These are phyloP conservation scores for Xerocomus potaroensis DNA, from an alignment of 768 basidiomycete species.

Conservation along the genomic window DNA sequence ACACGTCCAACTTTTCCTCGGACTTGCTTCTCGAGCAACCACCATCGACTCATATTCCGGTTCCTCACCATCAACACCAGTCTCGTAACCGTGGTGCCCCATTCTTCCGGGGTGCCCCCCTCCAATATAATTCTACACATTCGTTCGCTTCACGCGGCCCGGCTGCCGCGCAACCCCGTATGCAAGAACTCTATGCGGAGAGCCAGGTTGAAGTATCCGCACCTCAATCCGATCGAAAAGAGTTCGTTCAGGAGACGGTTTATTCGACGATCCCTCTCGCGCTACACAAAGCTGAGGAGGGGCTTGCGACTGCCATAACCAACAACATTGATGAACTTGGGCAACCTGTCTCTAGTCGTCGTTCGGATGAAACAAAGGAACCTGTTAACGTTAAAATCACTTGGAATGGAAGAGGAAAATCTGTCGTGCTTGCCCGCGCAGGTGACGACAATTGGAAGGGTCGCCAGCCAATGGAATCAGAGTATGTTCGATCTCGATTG, in stretches of 20 bases:
- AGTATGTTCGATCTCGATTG: slow-evolving; percentile 40
- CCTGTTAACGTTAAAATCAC: slow-evolving; percentile 46
- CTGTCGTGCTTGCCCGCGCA: slow-evolving; percentile 65
- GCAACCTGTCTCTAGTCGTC: slow-evolving; percentile 17
- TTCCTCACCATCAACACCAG: slow-evolving; percentile 28
- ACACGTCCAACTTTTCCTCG: slow-evolving; percentile 34
- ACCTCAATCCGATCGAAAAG: slow-evolving; percentile 25
- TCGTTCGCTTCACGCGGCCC: slow-evolving; percentile 37
- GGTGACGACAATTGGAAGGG: slow-evolving; percentile 78
- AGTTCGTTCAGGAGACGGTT: slow-evolving; percentile 56
- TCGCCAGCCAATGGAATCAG: slow-evolving; percentile 56
- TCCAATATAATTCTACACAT: slow-evolving; percentile 42
- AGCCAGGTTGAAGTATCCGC: slow-evolving; percentile 31
- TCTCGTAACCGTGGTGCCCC: slow-evolving; percentile 30
- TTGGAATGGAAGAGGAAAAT: slow-evolving; percentile 63
- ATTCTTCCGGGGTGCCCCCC: slow-evolving; percentile 33
- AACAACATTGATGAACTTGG: slow-evolving; percentile 17
- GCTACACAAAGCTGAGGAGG: slow-evolving; percentile 36
- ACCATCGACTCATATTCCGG: slow-evolving; percentile 42
- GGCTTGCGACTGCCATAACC: slow-evolving; percentile 14
- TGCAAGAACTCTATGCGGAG: slow-evolving; percentile 44
- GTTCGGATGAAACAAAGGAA: slow-evolving; percentile 29
- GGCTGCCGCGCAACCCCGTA: slow-evolving; percentile 33
- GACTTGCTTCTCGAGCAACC: slow-evolving; percentile 40
- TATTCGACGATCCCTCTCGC: slow-evolving; percentile 59